Evolutionary conservation across 2,329 filamentous ascomycete genomes (phyloP), one percentile per base, ranked within the genome.

Genomic region (Colletotrichum kahawae): DNA sequence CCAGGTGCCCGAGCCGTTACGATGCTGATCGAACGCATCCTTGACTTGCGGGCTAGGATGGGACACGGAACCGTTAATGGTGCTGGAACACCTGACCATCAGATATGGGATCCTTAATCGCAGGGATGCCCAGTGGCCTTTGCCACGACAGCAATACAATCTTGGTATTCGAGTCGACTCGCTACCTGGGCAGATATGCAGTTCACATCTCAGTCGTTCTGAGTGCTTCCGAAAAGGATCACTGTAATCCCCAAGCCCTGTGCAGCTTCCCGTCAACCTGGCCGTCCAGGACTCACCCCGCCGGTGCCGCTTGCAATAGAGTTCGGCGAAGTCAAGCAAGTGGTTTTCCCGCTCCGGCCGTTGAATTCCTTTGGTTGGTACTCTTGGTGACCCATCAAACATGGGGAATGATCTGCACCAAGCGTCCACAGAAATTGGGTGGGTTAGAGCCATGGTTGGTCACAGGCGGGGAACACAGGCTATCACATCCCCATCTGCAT

Each of bases 331-430:
- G 14, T 29, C 33, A 57, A 43, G 14, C 14, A 56, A 43, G 9
- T 36, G 18, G 24, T 18, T 34, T 48, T 14, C 16, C n/a, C 33
- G 43, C 43, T 12, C 64, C 24, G 21, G 48, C 48, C 59, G 27
- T 62, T 36, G 24, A n/a, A n/a, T 29, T 57, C 21, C 63, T 67
- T 64, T 33, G 59, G 51, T 51, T 27, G 54, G 43, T 48, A 48
- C 43, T 48, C 43, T 33, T 48, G 21, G 34, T 24, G n/a, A 38
- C 7, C 69, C 56, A 36, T 71, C 64, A 27, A 59, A 43, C 29
- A 59, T 69, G 70, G 74, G 65, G 33, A 74, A 69, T 59, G 73
- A 77, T 77, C 75, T 77, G 75, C 75, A 76, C 31, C 73, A 76
- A 72, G 36, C 73, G 63, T 65, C 60, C 67, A 67, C 59, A 68